Conservation (phyloP, 2,329 filamentous ascomycete genomes). For the Cyphellophora attinorum region DNA sequence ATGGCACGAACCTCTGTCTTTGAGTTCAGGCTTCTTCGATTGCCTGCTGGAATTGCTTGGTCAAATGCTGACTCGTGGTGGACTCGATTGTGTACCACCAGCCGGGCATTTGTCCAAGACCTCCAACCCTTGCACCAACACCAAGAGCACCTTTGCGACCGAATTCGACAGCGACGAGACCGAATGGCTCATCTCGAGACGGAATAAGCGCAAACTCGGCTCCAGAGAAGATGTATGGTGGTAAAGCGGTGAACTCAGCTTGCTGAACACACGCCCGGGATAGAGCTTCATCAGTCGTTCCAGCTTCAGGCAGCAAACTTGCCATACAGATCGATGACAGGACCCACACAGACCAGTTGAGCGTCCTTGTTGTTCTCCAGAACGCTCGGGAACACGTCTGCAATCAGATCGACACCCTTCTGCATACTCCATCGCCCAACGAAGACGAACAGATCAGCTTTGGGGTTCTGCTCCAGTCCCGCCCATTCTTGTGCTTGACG, state of each 20-base stretch:
- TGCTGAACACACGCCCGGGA: constrained; percentile 56
- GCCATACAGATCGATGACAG: constrained; percentile 58
- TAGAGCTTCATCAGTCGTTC: constrained; percentile 56
- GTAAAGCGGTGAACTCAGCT: constrained; percentile 57
- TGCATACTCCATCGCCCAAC: constrained; percentile 62
- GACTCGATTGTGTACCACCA: constrained; percentile 64
- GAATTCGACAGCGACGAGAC: constrained; percentile 59
- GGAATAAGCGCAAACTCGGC: constrained; percentile 61
- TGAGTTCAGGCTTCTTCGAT: constrained; percentile 53
- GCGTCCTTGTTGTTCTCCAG: constrained; percentile 51
- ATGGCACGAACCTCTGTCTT: constrained; percentile 46
- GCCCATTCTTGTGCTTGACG: constrained; percentile 60
- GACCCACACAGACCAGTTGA: constrained; percentile 55
- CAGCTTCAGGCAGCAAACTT: constrained; percentile 59
- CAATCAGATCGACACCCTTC: constrained; percentile 60
- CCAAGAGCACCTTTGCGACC: constrained; percentile 59
- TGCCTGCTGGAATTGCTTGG: constrained; percentile 56
- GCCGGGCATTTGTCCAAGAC: constrained; percentile 61
- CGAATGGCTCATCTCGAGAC: constrained; percentile 60
- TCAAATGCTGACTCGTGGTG: constrained; percentile 51
- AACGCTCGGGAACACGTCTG: constrained; percentile 55
- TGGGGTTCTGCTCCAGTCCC: constrained; percentile 49
- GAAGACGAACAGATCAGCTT: constrained; percentile 58
- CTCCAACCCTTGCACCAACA: constrained; percentile 57
- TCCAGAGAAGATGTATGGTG: constrained; percentile 58